Base-by-base conservation (phyloP, 176 grass and related monocot species). In the Metroxylon sagu region DNA sequence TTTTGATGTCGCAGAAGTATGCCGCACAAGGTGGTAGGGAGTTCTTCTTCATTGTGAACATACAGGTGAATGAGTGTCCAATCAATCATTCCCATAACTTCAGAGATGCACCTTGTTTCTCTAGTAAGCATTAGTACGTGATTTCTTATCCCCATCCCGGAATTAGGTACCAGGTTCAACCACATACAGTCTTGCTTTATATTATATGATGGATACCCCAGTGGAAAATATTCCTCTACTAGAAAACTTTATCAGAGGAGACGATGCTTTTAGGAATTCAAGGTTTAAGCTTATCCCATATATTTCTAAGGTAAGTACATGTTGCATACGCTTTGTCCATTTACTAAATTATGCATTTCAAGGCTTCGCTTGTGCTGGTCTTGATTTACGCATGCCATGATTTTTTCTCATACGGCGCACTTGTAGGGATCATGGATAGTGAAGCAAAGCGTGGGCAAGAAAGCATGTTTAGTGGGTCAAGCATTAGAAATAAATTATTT, bases 211-310 rank as follows among this genome's bases (percentile, higher is more conserved):
- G 84, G 85, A 90, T 65, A 85, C 76, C 56, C 88, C 88, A 52
- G 71, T 98, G 70, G 84, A 92, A 76, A 83, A 89, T 57, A 81
- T 93, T 31, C 94, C 94, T 67, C 67, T 98, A 49, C 63, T 98
- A 58, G 84, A 92, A 68, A 88, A 49, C 75, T 98, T 98, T 67
- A 82, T 92, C 29, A 88, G 85, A 71, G 84, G 88, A 76, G 85
- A 98, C 71, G 85, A 98, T 74, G 76, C 88, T 63, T 98, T 83
- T 43, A 92, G 94, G 80, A 98, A 98, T 83, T 89, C 94, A 51
- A 86, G 94, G 60, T 98, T 98, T 84, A 98, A 98, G 74, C 94
- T 98, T 59, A 92, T 98, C 50, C 94, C 94, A 29, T 98, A 92
- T 71, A 92, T 98, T 56, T 92, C 94, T 49, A 85, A 85, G 88